Base-by-base conservation (phyloP, 1,284 basidiomycete species). In the Coriolopsis trogii region DNA sequence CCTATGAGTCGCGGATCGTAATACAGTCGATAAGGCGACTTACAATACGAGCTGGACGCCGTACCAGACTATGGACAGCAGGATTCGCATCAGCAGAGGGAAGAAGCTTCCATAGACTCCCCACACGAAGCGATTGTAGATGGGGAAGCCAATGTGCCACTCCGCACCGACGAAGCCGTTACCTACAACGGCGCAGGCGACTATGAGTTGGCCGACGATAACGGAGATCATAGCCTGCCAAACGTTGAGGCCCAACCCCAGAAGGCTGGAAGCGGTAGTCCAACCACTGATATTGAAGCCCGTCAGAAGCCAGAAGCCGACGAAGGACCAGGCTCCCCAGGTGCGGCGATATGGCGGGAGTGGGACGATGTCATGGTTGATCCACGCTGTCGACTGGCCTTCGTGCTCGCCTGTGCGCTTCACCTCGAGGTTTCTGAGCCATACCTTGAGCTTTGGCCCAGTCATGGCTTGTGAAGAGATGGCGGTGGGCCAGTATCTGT, bases 101-200 rank as follows among this genome's bases (percentile, higher is more conserved):
- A 60, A 60, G 56, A 60, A 62, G 50, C 58, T 62, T 33, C 61
- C 61, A 37, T 41, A 60, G 12, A 58, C 47, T 25, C 61, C 61
- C 51, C 54, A 62, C 1, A 55, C 58, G 33, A 62, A 60, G 29
- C 61, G 53, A n/a, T 57, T 54, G 41, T 58, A 60, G 6, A 60
- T 43, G 9, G 61, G 61, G 30, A 60, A 62, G 13, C 61, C 61
- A 44, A 60, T 51, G 36, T 62, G 61, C 54, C 59, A 62, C 39
- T 60, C 57, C 1, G 61, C 61, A 6, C 61, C 61, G 18, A 58
- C 56, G 45, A 41, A 53, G 6, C 56, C 56, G 33, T 55, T 58
- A 1, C 37, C 56, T 5, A 58, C 56, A 7, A 58, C 56, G 6
- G 56, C 53, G 33, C n/a, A 24, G 2, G 45, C 56, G 28, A 58